phyloP scores from a whole-genome alignment of 2,329 filamentous ascomycete species.

The Alternaria rosae region DNA sequence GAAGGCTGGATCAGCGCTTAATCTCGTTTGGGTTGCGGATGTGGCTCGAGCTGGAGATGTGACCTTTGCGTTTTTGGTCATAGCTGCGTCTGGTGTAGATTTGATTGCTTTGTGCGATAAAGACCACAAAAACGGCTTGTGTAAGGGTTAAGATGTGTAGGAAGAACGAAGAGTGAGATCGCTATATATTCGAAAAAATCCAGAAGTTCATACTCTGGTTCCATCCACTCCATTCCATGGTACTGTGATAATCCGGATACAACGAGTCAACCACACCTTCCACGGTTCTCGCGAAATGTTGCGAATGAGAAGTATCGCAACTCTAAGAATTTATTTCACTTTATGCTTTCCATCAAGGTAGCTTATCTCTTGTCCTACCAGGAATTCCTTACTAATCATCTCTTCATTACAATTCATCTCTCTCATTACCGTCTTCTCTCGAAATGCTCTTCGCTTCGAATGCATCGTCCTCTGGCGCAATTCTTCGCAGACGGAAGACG shows the following conservation, averaged over 20 bases:
- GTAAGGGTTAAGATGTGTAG: neutral
- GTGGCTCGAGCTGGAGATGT: neutral
- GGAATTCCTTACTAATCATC: neutral
- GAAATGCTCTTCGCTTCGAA: slow-evolving; percentile 35
- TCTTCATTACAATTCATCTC: slow-evolving; percentile 24
- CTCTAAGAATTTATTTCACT: neutral
- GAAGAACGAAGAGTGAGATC: neutral
- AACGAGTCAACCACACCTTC: neutral
- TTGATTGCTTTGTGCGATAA: neutral
- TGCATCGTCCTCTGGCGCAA: slow-evolving; percentile 26
- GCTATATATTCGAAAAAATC: neutral
- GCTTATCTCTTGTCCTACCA: neutral
- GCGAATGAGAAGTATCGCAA: neutral
- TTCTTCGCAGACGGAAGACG: slow-evolving; percentile 27
- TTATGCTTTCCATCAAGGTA: neutral
- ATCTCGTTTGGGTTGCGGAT: neutral
- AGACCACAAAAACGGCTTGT: neutral
- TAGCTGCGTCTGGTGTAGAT: neutral
- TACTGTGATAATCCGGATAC: neutral
- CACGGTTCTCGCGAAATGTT: neutral
- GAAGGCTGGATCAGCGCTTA: too few species aligned
- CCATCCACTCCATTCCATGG: neutral
- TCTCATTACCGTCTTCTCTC: slow-evolving; percentile 13
- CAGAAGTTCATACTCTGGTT: neutral
- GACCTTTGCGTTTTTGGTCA: neutral